These are phyloP conservation scores for Sclerotinia sclerotiorum DNA, from an alignment of 2,329 filamentous ascomycete genomes.

Conservation along the genomic window DNA sequence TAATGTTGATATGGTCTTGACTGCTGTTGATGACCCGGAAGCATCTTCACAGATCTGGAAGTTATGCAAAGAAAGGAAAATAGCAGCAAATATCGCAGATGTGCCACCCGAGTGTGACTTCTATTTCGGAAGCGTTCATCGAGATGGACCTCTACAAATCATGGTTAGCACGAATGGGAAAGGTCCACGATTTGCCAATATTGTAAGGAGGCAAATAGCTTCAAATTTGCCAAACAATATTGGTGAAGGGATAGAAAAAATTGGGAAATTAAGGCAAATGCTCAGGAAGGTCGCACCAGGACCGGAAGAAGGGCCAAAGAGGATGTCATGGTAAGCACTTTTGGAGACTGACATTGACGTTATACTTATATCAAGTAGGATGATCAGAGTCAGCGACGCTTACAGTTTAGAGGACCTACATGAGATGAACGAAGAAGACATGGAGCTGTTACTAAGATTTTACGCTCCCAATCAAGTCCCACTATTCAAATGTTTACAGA, in stretches of 20 bases:
- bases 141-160: slow-evolving; percentile 91
- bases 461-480: slow-evolving; percentile 61
- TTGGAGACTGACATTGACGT: slow-evolving; percentile 15
- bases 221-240: slow-evolving; percentile 72
- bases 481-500: slow-evolving; percentile 53
- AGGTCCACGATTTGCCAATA: slow-evolving; percentile 84
- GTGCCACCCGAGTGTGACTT: slow-evolving; percentile 97
- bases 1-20: slow-evolving; percentile 83
- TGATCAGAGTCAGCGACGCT: slow-evolving; percentile 85
- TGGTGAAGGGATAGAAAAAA: slow-evolving; percentile 80
- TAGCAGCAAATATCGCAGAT: slow-evolving; percentile 94
- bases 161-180: slow-evolving; percentile 99
- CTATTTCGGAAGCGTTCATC: slow-evolving; percentile 94
- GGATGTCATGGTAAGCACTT: slow-evolving; percentile 77
- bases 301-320: slow-evolving; percentile 72
- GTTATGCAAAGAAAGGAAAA: slow-evolving; percentile 78
- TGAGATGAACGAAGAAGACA: slow-evolving; percentile 76
- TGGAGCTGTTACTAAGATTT: slow-evolving; percentile 77
- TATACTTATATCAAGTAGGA: slow-evolving; percentile 57
- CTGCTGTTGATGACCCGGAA: slow-evolving; percentile 87
- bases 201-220: slow-evolving; percentile 81
- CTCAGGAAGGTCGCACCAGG: slow-evolving; percentile 74
- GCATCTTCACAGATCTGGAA: slow-evolving; percentile 93
- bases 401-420: slow-evolving; percentile 86
- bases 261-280: slow-evolving; percentile 77